phyloP scores from a whole-genome alignment of 2,329 filamentous ascomycete species.

The Epicoccum sorghinum region DNA sequence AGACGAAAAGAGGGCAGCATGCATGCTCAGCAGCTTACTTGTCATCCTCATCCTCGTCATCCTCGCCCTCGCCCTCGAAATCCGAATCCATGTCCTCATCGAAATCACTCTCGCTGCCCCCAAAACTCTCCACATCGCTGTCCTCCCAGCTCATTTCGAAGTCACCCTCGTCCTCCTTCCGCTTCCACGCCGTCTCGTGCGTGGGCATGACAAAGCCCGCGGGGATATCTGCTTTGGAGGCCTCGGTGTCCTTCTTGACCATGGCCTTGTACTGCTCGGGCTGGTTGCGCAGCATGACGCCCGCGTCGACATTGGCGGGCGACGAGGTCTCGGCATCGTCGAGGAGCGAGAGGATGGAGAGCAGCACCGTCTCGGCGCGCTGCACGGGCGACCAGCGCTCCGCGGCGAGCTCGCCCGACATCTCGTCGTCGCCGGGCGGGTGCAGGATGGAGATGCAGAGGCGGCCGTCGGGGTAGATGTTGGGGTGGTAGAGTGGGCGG shows the following conservation, averaged over 20 bases:
- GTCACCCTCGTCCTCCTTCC: conserved; percentile 70
- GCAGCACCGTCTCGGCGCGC: conserved; percentile 91
- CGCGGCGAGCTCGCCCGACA: conserved; percentile 86
- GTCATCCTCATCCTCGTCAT: conserved; percentile 30
- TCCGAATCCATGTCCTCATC: conserved; percentile 63
- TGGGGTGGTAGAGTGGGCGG: conserved; percentile 84
- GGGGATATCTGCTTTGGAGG: conserved; percentile 80
- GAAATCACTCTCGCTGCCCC: conserved; percentile 62
- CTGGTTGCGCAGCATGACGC: conserved; percentile 80
- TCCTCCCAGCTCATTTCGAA: conserved; percentile 54
- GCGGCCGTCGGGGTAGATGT: conserved; percentile 88
- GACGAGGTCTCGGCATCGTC: conserved; percentile 94
- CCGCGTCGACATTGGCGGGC: conserved; percentile 92
- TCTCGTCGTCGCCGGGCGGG: conserved; percentile 86
- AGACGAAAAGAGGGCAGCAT: neutral
- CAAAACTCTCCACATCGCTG: conserved; percentile 70
- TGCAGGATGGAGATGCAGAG: conserved; percentile 98
- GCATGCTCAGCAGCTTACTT: conserved; percentile 6
- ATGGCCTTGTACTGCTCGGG: conserved; percentile 71
- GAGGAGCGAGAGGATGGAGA: conserved; percentile 87
- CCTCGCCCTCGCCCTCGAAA: conserved; percentile 57
- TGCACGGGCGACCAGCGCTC: conserved; percentile 96
- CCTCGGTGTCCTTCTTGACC: conserved; percentile 72
- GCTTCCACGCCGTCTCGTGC: conserved; percentile 64
- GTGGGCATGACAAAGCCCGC: conserved; percentile 82